phyloP scores from a whole-genome alignment of 768 basidiomycete species.

The Trametes maxima region DNA sequence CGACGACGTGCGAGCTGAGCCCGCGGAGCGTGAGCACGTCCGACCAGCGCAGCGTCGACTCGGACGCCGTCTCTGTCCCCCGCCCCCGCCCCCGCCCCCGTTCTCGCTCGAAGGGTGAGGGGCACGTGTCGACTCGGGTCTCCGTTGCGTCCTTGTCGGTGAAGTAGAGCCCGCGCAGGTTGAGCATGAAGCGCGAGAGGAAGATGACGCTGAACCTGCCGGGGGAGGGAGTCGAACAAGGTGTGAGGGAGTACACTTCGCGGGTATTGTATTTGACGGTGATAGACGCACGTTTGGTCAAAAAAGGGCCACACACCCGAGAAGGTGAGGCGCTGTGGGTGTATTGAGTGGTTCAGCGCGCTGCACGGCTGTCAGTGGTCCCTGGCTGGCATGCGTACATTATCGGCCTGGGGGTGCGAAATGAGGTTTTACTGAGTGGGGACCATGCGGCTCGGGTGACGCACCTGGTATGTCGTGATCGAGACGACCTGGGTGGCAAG shows the following conservation, averaged over 20 bases:
- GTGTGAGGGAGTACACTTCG: background rate
- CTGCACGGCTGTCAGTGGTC: no score
- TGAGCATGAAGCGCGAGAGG: slow-evolving; percentile 9
- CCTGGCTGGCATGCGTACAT: no score
- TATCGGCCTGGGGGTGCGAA: no score
- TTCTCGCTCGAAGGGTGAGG: no score
- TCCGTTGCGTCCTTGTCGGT: background rate
- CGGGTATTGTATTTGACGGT: no score
- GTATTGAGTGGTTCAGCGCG: no score
- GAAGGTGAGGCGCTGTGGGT: background rate
- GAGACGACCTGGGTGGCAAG: slow-evolving; percentile 2
- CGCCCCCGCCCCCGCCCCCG: background rate
- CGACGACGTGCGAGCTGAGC: slow-evolving; percentile 1
- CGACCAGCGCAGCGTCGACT: background rate
- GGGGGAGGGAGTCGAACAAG: background rate
- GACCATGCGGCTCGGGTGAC: background rate
- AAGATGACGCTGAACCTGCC: slow-evolving; percentile 5
- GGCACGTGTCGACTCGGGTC: no score
- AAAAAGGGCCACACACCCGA: slow-evolving; percentile 5
- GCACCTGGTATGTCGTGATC: background rate
- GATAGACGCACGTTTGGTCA: background rate
- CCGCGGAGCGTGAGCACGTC: background rate
- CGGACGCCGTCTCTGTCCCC: no score
- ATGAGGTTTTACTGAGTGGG: background rate
- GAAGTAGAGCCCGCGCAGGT: slow-evolving; percentile 10